Conservation (phyloP, 345 rosid species). For the Camelina laxa region DNA sequence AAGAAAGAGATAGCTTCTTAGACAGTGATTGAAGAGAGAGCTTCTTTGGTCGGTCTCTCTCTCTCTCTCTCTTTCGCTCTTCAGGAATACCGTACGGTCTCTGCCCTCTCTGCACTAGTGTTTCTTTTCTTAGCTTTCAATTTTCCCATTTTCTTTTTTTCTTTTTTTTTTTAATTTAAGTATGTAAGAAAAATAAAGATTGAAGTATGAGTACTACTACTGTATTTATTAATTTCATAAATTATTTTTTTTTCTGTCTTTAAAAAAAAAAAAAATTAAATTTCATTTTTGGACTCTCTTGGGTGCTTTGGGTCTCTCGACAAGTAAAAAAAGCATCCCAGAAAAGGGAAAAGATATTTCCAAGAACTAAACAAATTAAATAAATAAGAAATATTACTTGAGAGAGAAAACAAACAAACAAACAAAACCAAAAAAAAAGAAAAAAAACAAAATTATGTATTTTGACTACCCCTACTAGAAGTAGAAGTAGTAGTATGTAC, state of each 20-base stretch:
- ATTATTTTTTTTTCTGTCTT: no score
- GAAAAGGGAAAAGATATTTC: constrained; percentile 31
- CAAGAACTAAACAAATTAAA: background rate
- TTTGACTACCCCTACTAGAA: no score
- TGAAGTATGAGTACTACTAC: no score
- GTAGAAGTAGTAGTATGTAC: no score
- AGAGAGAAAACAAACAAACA: no score
- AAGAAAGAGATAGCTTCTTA: constrained; percentile 39
- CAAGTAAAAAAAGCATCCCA: constrained; percentile 34
- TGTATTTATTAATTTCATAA: no score
- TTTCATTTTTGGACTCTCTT: constrained; percentile 14
- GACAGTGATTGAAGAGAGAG: constrained; percentile 29
- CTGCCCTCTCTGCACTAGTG: constrained; percentile 32
- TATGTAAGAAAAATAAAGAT: no score
- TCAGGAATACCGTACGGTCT: constrained; percentile 47
- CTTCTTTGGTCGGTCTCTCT: constrained; percentile 19
- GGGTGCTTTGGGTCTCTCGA: constrained; percentile 2
- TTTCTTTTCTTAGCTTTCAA: constrained; percentile 36
- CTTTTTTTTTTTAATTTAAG: no score
- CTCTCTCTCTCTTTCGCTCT: constrained; percentile 43
- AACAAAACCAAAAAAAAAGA: no score
- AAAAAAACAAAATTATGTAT: no score
- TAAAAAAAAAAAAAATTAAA: no score
- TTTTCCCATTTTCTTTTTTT: background rate
- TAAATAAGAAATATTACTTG: no score